These are phyloP conservation scores for Alopecurus myosuroides DNA, from an alignment of 176 grass and related monocot species.

Conservation along the genomic window DNA sequence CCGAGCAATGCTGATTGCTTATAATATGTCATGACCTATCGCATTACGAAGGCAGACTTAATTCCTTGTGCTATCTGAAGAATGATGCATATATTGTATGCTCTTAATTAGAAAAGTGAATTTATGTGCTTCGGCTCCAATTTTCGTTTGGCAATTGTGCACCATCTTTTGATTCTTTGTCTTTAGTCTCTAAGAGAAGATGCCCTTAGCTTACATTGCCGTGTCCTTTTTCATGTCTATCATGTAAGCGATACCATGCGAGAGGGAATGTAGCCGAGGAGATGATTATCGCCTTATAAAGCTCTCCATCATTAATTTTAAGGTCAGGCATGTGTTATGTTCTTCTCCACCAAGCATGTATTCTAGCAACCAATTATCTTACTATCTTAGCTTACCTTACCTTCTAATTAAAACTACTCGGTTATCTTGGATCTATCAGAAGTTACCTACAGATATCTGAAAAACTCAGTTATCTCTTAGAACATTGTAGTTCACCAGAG, in stretches of 20 bases:
- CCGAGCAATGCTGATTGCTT: not conserved
- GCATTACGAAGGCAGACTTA: not conserved
- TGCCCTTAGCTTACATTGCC: constrained; percentile 9
- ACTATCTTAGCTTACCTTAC: not conserved
- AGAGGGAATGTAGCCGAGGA: constrained; percentile 94
- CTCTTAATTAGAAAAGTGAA: not conserved
- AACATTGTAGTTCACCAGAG: not conserved
- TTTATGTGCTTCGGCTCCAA: not conserved
- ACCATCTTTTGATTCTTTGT: not conserved
- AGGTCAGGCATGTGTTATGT: constrained; percentile 42
- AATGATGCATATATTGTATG: not conserved
- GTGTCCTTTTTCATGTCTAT: constrained; percentile 6
- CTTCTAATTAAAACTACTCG: not conserved
- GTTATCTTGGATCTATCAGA: constrained; percentile 8
- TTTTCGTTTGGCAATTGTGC: not conserved
- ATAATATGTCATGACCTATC: not conserved
- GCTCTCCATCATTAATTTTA: constrained; percentile 84
- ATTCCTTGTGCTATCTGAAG: not conserved
- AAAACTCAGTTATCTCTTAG: not conserved
- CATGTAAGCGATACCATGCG: constrained; percentile 77
- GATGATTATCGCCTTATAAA: constrained; percentile 95
- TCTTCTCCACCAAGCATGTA: constrained; percentile 7
- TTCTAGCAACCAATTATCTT: constrained; percentile 3
- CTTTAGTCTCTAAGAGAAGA: not conserved
- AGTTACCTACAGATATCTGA: not conserved